A percentile compares a stretch with the other conserved stretches of the same genome.
phyloP scores from a whole-genome alignment of 768 basidiomycete species.

The Boletus edulis region DNA sequence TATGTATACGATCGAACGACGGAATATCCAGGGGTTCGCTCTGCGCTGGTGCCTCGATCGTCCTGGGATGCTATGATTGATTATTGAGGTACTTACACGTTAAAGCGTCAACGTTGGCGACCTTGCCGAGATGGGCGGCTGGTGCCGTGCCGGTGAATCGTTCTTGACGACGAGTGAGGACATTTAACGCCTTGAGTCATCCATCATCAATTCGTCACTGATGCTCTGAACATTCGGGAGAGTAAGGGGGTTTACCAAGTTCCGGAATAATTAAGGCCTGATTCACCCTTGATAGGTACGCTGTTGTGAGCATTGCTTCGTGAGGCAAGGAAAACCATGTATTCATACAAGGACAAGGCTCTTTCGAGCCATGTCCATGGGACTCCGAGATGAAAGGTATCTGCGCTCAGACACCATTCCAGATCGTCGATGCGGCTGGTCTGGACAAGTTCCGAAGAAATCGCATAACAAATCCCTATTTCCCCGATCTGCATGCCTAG shows the following conservation, averaged over 20 bases:
- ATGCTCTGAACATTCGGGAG: background rate
- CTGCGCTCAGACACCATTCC: no score
- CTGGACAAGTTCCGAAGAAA: background rate
- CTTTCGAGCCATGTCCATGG: no score
- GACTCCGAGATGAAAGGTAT: no score
- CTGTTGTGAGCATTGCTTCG: background rate
- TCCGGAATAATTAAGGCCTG: background rate
- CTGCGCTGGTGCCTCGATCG: slow-evolving; percentile 3
- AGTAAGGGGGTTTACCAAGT: background rate
- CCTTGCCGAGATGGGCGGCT: background rate
- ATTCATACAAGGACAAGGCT: no score
- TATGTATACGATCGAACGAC: background rate
- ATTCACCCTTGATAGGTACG: background rate
- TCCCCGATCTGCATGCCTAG: background rate
- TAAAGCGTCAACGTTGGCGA: background rate
- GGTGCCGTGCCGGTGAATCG: background rate
- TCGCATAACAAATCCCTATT: background rate
- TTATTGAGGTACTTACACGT: background rate
- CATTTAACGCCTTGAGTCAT: no score
- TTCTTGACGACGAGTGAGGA: background rate
- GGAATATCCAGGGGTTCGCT: background rate
- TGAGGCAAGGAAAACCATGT: no score
- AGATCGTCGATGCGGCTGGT: background rate
- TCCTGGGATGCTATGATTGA: background rate
- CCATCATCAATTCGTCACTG: background rate